These are phyloP conservation scores for Arthrobotrys entomopaga DNA, from an alignment of 2,329 filamentous ascomycete genomes.

Conservation along the genomic window DNA sequence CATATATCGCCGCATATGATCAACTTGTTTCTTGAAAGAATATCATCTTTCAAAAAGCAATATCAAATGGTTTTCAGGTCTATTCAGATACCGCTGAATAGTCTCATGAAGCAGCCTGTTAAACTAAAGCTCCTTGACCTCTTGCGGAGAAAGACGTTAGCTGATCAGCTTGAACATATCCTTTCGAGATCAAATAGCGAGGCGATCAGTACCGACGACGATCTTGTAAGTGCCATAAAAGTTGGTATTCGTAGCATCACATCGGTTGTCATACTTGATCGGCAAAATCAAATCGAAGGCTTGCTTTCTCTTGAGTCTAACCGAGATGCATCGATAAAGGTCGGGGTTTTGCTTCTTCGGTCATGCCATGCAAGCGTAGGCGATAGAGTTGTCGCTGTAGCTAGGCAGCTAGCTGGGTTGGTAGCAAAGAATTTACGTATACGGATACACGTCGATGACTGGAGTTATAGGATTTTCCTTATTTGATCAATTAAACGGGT, in stretches of 20 bases:
- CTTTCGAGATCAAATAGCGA: not conserved
- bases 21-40: conserved; percentile 17
- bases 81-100: conserved; percentile 5
- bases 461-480: not conserved
- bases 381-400: not conserved
- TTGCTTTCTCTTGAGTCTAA: not conserved
- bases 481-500: not conserved
- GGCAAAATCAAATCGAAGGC: not conserved
- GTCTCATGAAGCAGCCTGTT: not conserved
- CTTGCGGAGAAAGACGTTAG: conserved; percentile 10
- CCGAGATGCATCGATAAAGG: conserved; percentile 11
- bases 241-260: not conserved
- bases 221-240: not conserved
- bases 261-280: not conserved
- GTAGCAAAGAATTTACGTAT: conserved; percentile 17
- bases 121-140: not conserved
- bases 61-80: conserved; percentile 13
- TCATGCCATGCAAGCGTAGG: not conserved
- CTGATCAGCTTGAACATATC: not conserved
- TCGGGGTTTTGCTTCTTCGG: conserved; percentile 13
- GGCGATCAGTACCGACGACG: too few relatives aligned
- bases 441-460: not conserved
- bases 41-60: not conserved
- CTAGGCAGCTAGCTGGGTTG: conserved; percentile 12
- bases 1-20: conserved; percentile 26